Conservation (phyloP, 176 grass and related monocot genomes). For the Oryza glaberrima region DNA sequence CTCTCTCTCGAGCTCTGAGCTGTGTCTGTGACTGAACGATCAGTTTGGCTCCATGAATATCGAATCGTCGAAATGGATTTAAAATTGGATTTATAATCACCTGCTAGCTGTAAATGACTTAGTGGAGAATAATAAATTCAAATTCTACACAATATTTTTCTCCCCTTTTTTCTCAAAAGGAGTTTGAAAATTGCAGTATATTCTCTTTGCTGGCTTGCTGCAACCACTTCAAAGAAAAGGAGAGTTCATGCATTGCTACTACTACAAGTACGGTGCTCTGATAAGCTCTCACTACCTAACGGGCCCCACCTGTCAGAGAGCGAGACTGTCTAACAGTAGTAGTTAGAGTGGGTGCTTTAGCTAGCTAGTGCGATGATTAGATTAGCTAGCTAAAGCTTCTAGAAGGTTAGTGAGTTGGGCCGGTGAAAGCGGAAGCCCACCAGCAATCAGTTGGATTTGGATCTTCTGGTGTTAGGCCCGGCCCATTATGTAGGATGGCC, state of each 20-base stretch:
- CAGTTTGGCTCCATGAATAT: no score
- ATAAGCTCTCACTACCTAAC: background rate
- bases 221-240: background rate
- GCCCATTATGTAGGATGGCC: background rate
- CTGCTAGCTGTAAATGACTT: background rate
- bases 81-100: background rate
- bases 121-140: background rate
- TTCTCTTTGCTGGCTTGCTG: background rate
- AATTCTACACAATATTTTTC: background rate
- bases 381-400: background rate
- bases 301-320: background rate
- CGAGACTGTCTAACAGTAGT: background rate
- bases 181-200: background rate
- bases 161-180: background rate
- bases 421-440: background rate
- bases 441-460: background rate
- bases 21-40: background rate
- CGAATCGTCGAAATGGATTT: background rate
- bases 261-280: background rate
- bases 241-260: background rate
- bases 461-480: background rate
- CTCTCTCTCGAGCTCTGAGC: background rate
- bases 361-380: background rate
- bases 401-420: background rate
- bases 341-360: background rate